Conservation (phyloP, 1,284 basidiomycete species). For the Papiliotrema laurentii region DNA sequence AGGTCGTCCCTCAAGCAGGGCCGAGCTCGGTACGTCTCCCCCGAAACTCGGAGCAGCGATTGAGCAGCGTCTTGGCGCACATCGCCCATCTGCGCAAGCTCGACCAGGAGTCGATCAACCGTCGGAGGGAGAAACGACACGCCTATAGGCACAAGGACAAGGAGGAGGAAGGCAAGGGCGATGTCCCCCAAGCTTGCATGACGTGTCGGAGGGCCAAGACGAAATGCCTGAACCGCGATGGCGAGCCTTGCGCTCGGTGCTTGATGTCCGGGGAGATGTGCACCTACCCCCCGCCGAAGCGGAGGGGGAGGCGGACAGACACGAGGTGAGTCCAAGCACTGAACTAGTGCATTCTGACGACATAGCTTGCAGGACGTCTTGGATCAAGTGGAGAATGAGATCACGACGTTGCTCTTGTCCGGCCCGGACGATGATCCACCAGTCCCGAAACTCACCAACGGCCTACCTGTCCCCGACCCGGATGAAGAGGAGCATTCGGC, state of each 20-base stretch:
- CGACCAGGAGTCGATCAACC: constrained; percentile 1
- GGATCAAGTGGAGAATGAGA: background rate
- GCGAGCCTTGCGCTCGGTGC: constrained; percentile 1
- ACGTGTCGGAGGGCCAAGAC: constrained; percentile 1
- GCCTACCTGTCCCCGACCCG: background rate
- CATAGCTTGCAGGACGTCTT: background rate
- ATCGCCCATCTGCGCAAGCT: constrained; percentile 1
- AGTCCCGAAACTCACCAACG: no score
- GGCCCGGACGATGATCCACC: background rate
- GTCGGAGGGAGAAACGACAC: constrained; percentile 1
- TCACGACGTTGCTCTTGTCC: background rate
- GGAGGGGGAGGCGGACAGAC: background rate
- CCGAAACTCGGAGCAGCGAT: background rate
- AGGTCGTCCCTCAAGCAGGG: no score
- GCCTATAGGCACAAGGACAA: constrained; percentile 2
- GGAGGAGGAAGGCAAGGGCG: background rate
- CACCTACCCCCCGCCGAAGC: constrained; percentile 1
- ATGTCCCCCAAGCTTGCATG: constrained; percentile 1
- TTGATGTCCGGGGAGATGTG: background rate
- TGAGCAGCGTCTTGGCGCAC: background rate
- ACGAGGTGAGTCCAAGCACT: background rate
- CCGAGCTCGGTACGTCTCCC: no score
- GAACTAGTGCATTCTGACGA: background rate
- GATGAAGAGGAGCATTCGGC: background rate
- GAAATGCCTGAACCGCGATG: constrained; percentile 1